Evolutionary conservation across 1,284 basidiomycete species (phyloP), one percentile per base, ranked within the genome.

Genomic region (Boletus sp.): DNA sequence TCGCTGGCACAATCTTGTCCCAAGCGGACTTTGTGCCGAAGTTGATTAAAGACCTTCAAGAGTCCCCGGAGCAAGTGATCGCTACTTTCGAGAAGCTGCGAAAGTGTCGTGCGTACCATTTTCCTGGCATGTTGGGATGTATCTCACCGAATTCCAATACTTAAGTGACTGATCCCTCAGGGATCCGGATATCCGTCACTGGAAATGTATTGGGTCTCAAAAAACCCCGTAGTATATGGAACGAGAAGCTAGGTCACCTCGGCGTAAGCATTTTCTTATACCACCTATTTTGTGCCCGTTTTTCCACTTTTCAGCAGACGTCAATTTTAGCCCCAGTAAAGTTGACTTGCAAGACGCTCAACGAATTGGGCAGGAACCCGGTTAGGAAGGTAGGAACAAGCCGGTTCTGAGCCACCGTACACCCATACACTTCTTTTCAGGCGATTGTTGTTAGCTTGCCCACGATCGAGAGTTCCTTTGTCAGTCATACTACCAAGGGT

Each of bases 381-480:
- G 65, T 75, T 9, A 82, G 77, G 62, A 88, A 84, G 74, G 89
- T 88, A 48, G n/a, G 49, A 20, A 29, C 23, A 38, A 49, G 36
- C 1, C 30, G 2, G 19, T 29, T 36, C 10, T 34, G n/a, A n/a
- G n/a, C n/a, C 13, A 7, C 9, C 13, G 3, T 29, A 10, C 44
- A 38, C 42, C 23, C 19, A 3, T 39, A 54, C 35, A 58, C n/a
- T 37, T 47, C 26, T 46, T 33, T 39, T 27, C 40, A 93, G 84
- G 91, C 89, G 17, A 75, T 92, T 32, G 78, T 99, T 33, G 88
- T 94, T 65, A 84, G 90, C 50, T 76, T 99, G 56, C 86, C 94
- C 0, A 92, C 93, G 4, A 96, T 98, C 56, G 96, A 99, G 70
- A 94, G 91, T 59, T 88, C 91, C 8, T 99, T 87, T 67, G 87